Evolutionary conservation across 352 stramenopile genomes (phyloP).

Genomic region (Lagenidium giganteum): DNA sequence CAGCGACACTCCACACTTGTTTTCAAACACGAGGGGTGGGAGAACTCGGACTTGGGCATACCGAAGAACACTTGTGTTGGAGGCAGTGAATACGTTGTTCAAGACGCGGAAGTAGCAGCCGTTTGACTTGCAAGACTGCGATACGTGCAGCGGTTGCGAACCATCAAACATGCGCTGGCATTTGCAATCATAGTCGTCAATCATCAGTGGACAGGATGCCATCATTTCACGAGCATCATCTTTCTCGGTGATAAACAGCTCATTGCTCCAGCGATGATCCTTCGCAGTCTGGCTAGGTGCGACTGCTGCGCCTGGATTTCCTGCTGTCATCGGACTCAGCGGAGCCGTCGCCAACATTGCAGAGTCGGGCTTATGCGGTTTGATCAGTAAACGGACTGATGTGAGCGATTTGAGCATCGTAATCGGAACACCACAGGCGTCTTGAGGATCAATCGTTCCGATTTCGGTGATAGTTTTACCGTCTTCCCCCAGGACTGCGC

Average conservation of each 20-base stretch:
- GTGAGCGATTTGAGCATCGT: slow-evolving; percentile 48
- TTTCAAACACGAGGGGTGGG: slow-evolving; percentile 67
- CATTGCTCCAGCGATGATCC: slow-evolving; percentile 79
- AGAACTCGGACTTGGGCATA: slow-evolving; percentile 66
- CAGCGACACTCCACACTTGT: slow-evolving; percentile 70
- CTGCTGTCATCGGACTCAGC: no score
- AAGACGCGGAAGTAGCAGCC: slow-evolving; percentile 68
- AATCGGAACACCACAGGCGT: slow-evolving; percentile 61
- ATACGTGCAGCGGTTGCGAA: slow-evolving; percentile 64
- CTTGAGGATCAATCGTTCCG: slow-evolving; percentile 57
- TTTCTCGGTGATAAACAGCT: slow-evolving; percentile 68
- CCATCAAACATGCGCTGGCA: slow-evolving; percentile 80
- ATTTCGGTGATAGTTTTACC: slow-evolving; percentile 53
- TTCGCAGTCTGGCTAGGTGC: slow-evolving; percentile 8
- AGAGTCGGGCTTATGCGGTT: slow-evolving; percentile 27
- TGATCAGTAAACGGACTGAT: slow-evolving; percentile 58
- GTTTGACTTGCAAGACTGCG: slow-evolving; percentile 61
- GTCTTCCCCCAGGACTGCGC: slow-evolving; percentile 47
- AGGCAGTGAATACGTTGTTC: slow-evolving; percentile 55
- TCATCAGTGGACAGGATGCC: slow-evolving; percentile 55
- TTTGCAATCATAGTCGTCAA: slow-evolving; percentile 69
- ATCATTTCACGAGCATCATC: slow-evolving; percentile 53
- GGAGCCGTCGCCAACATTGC: no score
- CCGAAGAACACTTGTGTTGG: slow-evolving; percentile 55
- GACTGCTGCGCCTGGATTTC: no score